phyloP scores from a whole-genome alignment of 2,329 filamentous ascomycete genomes.

The Pezizomycotina sp. region DNA sequence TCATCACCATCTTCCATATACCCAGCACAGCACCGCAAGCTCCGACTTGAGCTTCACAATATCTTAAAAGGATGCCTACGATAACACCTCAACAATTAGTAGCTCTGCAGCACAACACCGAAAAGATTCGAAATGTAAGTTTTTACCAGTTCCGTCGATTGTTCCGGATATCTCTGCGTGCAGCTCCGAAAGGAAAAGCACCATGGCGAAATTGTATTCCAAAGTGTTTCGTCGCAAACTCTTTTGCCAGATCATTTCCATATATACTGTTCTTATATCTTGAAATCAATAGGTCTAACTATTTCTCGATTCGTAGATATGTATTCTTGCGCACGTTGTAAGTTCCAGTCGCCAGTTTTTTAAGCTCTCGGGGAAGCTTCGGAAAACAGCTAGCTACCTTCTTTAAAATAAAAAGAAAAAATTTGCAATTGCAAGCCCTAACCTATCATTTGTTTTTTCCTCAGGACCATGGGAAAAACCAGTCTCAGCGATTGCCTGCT shows the following conservation, averaged over 20 bases:
- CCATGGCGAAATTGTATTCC: constrained; percentile 2
- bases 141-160: constrained; percentile 21
- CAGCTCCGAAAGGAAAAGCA: constrained; percentile 1
- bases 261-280: constrained; percentile 21
- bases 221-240: constrained; percentile 1
- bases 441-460: constrained; percentile 3
- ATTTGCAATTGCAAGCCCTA: no score
- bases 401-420: background rate
- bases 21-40: no score
- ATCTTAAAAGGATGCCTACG: no score
- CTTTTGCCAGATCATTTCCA: constrained; percentile 21
- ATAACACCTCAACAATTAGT: constrained; percentile 82
- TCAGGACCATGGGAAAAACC: constrained; percentile 90
- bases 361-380: background rate
- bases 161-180: constrained; percentile 26
- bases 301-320: constrained; percentile 46
- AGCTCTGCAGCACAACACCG: constrained; percentile 68
- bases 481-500: constrained; percentile 91
- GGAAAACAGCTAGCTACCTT: constrained; percentile 1
- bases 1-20: no score
- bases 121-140: constrained; percentile 81
- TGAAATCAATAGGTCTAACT: constrained; percentile 26
- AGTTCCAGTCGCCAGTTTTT: constrained; percentile 27
- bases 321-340: constrained; percentile 83
- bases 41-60: no score